Conservation (phyloP, 768 basidiomycete species). For the Leucogyrophana mollusca region DNA sequence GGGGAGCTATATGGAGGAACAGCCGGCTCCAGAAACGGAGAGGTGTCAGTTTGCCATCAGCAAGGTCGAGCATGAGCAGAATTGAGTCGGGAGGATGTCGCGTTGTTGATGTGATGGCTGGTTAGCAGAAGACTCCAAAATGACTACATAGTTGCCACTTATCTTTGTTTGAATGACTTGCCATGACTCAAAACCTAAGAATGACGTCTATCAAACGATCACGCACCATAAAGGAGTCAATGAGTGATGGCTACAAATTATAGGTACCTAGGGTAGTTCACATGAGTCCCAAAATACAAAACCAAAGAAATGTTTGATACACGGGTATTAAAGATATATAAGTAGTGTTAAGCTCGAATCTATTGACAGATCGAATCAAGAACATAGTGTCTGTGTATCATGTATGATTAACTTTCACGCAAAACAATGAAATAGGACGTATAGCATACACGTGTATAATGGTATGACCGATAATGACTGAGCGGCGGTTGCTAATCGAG, state of each 20-base stretch:
- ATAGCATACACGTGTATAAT: constrained; percentile 9
- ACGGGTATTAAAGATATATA: no score
- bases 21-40: constrained; percentile 34
- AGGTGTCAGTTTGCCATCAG: constrained; percentile 38
- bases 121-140: no score
- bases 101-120: not conserved
- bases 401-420: not conserved
- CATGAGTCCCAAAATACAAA: not conserved
- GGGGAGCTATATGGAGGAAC: constrained; percentile 41
- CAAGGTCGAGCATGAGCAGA: constrained; percentile 32
- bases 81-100: constrained; percentile 21
- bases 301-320: not conserved
- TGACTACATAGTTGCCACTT: no score
- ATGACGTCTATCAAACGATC: not conserved
- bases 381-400: not conserved
- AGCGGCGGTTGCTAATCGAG: not conserved
- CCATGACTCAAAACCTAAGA: not conserved
- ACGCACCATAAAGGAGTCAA: not conserved
- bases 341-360: no score
- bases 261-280: no score
- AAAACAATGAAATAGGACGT: not conserved
- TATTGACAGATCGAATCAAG: no score
- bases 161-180: not conserved
- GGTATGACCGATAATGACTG: not conserved
- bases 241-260: not conserved